phyloP scores from a whole-genome alignment of 2,329 filamentous ascomycete species.

The Xylariaceae sp. region DNA sequence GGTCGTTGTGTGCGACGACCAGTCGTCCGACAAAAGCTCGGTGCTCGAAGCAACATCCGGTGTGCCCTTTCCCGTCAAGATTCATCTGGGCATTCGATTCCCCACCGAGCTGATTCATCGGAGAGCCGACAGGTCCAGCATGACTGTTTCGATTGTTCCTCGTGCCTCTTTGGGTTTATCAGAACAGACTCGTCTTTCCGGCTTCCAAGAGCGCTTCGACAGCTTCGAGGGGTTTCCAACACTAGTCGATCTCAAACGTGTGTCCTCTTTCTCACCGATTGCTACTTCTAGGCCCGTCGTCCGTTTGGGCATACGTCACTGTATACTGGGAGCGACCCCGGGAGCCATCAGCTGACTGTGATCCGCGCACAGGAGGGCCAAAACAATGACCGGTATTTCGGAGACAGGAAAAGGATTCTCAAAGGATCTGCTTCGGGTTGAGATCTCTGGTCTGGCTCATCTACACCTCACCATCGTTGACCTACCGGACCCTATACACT shows the following conservation, averaged over 20 bases:
- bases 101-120: conserved; percentile 58
- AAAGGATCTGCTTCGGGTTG: conserved; percentile 40
- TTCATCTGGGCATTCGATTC: conserved; percentile 57
- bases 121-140: conserved; percentile 26
- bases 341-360: no score
- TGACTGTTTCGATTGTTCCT: conserved; percentile 35
- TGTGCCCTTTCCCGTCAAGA: conserved; percentile 53
- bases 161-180: conserved; percentile 22
- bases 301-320: no score
- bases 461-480: conserved; percentile 56
- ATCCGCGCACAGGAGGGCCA: conserved; percentile 30
- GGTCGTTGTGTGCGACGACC: conserved; percentile 53
- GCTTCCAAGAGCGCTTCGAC: conserved; percentile 23
- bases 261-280: no score
- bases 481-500: conserved; percentile 50
- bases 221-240: conserved; percentile 26
- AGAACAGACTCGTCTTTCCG: conserved; percentile 16
- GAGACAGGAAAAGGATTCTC: conserved; percentile 30
- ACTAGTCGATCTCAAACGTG: no score
- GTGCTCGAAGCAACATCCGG: conserved; percentile 55
- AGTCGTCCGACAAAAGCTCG: conserved; percentile 55
- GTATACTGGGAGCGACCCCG: no score
- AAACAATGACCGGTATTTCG: conserved; percentile 15
- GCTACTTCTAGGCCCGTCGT: no score
- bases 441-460: conserved; percentile 39